Conservation (phyloP, 805 yeast genomes). For the Komagataella kurtzmanii region DNA sequence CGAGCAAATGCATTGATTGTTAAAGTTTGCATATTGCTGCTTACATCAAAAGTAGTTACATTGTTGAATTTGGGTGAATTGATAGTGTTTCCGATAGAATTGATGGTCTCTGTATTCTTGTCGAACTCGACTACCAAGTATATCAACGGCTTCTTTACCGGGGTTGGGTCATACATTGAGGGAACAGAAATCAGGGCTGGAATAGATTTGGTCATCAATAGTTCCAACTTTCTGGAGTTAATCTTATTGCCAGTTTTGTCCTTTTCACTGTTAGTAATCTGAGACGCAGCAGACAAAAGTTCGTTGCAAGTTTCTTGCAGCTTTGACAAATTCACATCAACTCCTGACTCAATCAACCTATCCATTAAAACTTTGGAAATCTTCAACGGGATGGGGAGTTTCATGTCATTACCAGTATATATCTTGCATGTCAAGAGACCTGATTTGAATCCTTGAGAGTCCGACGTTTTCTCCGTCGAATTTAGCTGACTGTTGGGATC, state of each 20-base stretch:
- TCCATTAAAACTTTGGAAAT: slow-evolving; percentile 49
- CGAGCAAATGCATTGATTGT: slow-evolving; percentile 70
- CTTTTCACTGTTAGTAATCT: slow-evolving; percentile 3
- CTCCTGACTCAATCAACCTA: slow-evolving; percentile 52
- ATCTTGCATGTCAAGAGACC: slow-evolving; percentile 72
- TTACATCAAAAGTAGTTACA: slow-evolving; percentile 83
- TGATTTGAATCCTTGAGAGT: slow-evolving; percentile 23
- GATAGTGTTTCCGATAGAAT: slow-evolving; percentile 75
- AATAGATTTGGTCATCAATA: slow-evolving; percentile 14
- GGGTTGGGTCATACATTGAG: slow-evolving; percentile 16
- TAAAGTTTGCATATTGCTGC: slow-evolving; percentile 42
- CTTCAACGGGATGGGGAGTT: slow-evolving; percentile 57
- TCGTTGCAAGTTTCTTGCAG: slow-evolving; percentile 18
- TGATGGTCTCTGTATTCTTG: slow-evolving; percentile 81
- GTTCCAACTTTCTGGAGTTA: slow-evolving; percentile 6
- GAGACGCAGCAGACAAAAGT: slow-evolving; percentile 4
- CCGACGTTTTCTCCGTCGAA: not conserved
- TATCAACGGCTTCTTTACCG: slow-evolving; percentile 48
- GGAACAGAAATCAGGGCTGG: slow-evolving; percentile 39
- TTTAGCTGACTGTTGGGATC: not conserved
- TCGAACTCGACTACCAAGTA: slow-evolving; percentile 89
- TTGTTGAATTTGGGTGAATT: slow-evolving; percentile 74
- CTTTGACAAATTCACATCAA: slow-evolving; percentile 19
- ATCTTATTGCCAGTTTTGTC: slow-evolving; percentile 1
- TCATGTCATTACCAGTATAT: slow-evolving; percentile 53